phyloP scores from a whole-genome alignment of 2,329 filamentous ascomycete genomes.

The Alternaria triticimaculans region DNA sequence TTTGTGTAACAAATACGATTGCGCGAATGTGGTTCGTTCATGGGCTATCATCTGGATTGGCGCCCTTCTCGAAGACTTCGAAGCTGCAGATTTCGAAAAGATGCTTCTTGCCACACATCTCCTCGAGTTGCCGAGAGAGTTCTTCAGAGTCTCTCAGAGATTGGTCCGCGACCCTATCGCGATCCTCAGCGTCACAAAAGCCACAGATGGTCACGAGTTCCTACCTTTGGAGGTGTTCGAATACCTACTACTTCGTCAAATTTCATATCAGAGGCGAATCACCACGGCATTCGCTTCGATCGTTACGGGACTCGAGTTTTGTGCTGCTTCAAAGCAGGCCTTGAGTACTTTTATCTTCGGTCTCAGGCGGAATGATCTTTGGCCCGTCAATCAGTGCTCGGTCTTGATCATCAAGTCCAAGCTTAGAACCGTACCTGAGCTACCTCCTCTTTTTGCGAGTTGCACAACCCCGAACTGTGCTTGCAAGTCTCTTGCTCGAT shows the following conservation, averaged over 20 bases:
- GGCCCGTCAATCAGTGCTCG: background rate
- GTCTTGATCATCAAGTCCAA: background rate
- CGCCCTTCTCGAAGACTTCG: background rate
- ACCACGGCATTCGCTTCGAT: background rate
- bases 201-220: background rate
- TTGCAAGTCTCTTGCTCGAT: background rate
- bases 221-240: background rate
- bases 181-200: background rate
- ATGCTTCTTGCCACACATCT: conserved; percentile 12
- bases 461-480: too few relatives aligned
- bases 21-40: conserved; percentile 14
- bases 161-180: background rate
- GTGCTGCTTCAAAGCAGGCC: too few relatives aligned
- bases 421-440: background rate
- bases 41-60: conserved; percentile 18
- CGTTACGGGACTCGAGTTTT: background rate
- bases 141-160: background rate
- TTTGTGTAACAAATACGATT: conserved; percentile 36
- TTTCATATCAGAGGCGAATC: background rate
- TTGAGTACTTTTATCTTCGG: too few relatives aligned
- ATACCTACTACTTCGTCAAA: background rate
- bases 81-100: background rate
- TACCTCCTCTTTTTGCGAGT: too few relatives aligned
- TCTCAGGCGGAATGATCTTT: background rate
- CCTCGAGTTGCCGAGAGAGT: conserved; percentile 13